Conservation (phyloP, 2,329 filamentous ascomycete species). For the Spiromastix sp. region DNA sequence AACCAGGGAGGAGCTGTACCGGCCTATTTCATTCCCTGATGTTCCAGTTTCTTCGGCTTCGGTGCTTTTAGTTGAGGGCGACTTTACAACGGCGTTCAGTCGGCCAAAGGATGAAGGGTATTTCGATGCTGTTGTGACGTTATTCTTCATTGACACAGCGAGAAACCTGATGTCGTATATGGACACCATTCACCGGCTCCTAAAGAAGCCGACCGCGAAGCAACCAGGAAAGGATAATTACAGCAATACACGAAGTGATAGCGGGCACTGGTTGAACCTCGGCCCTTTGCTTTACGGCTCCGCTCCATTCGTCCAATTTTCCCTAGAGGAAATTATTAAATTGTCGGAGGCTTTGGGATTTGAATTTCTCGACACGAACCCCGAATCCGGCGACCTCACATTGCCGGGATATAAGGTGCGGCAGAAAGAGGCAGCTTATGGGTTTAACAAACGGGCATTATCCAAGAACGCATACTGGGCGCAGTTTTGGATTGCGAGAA, state of each 20-base stretch:
- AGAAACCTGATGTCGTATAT: constrained; percentile 46
- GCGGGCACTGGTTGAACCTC: constrained; percentile 47
- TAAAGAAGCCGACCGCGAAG: constrained; percentile 21
- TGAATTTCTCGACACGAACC: constrained; percentile 36
- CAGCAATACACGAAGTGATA: too few relatives aligned
- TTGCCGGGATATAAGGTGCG: constrained; percentile 33
- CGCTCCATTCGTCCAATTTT: constrained; percentile 44
- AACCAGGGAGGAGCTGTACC: constrained; percentile 38
- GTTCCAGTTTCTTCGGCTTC: constrained; percentile 21
- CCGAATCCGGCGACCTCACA: constrained; percentile 33
- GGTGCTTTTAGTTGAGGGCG: constrained; percentile 44
- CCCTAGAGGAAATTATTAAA: constrained; percentile 42
- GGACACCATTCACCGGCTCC: constrained; percentile 41
- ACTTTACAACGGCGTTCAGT: constrained; percentile 40
- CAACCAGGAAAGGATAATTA: background rate
- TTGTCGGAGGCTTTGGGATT: constrained; percentile 44
- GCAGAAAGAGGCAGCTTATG: constrained; percentile 42
- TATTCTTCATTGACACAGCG: constrained; percentile 54
- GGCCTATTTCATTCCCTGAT: constrained; percentile 39
- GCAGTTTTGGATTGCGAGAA: constrained; percentile 45
- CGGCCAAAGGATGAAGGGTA: constrained; percentile 8
- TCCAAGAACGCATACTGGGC: constrained; percentile 45
- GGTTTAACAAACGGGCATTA: constrained; percentile 41
- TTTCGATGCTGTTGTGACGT: constrained; percentile 44
- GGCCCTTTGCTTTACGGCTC: constrained; percentile 48